Evolutionary conservation across 1,139 yeast genomes (phyloP).

Genomic region (Wickerhamiella pararugosa): DNA sequence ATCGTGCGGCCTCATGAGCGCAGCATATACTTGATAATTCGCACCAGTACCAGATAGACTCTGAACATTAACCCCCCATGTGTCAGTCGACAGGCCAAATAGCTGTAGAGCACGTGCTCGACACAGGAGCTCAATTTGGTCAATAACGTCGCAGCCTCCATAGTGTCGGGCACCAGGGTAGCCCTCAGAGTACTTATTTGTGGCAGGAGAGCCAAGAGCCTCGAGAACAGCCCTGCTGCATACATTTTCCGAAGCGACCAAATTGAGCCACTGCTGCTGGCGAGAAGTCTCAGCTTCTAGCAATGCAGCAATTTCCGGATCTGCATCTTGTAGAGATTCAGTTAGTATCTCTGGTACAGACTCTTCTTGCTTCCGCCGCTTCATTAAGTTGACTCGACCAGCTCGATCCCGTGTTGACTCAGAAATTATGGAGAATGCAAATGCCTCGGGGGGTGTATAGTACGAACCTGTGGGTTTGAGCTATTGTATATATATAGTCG

Average conservation of each 20-base stretch:
- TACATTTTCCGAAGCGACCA: slow-evolving; percentile 90
- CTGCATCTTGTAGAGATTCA: slow-evolving; percentile 21
- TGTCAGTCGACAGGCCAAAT: slow-evolving; percentile 52
- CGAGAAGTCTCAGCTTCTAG: slow-evolving; percentile 57
- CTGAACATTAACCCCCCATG: slow-evolving; percentile 96
- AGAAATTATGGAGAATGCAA: too few species aligned
- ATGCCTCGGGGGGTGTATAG: too few species aligned
- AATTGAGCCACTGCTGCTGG: slow-evolving; percentile 76
- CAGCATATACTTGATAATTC: slow-evolving; percentile 81
- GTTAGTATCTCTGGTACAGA: not conserved
- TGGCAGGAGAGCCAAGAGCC: slow-evolving; percentile 90
- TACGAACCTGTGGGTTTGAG: too few species aligned
- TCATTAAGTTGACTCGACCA: not conserved
- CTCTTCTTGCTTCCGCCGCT: not conserved
- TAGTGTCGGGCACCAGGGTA: slow-evolving; percentile 95
- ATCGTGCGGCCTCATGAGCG: slow-evolving; percentile 78
- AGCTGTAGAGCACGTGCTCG: slow-evolving; percentile 85
- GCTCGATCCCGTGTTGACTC: too few species aligned
- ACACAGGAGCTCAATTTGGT: slow-evolving; percentile 75
- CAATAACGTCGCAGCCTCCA: slow-evolving; percentile 92
- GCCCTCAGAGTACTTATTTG: slow-evolving; percentile 93
- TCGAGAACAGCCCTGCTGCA: slow-evolving; percentile 92
- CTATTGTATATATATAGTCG: too few species aligned
- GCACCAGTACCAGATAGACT: slow-evolving; percentile 94
- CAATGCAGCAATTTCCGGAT: slow-evolving; percentile 73